Evolutionary conservation across 495 filamentous ascomycete genomes (phyloP), one percentile per base, ranked within the genome.

Genomic region (Cercophora newfieldiana): DNA sequence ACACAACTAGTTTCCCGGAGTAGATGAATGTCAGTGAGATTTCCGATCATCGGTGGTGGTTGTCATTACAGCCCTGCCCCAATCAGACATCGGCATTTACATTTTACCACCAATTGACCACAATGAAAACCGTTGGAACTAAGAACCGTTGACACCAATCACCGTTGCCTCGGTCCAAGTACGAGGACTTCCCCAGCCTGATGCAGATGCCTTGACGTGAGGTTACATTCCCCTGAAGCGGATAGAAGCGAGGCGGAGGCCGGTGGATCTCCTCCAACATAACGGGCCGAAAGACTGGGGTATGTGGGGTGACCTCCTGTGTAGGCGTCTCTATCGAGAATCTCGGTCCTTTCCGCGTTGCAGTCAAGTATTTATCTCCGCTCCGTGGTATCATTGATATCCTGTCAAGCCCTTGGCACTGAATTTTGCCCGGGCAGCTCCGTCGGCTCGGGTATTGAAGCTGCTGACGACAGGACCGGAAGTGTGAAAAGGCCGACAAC

Each of bases 321-420:
- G 37, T 47, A 53, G 50, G 8, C n/a, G n/a, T 16, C 7, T 53
- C 7, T 8, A 16, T 53, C n/a, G 50, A 53, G 50, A 8, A 53
- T 53, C 50, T 53, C 50, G 50, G 50, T 26, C 50, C 50, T 53
- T 53, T 53, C 50, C 25, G 50, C n/a, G 50, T 53, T 53, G 50
- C 50, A 53, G n/a, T 53, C 50, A 22, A 53, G 50, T 6, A 7
- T 53, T 53, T n/a, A n/a, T n/a, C n/a, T n/a, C n/a, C n/a, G n/a
- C n/a, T n/a, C n/a, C n/a, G n/a, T n/a, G n/a, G n/a, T n/a, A n/a
- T n/a, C n/a, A n/a, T n/a, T n/a, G n/a, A n/a, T n/a, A n/a, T n/a
- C n/a, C n/a, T n/a, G n/a, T n/a, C n/a, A n/a, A n/a, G n/a, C n/a
- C n/a, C n/a, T n/a, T n/a, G n/a, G n/a, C n/a, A n/a, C n/a, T n/a